A percentile compares a stretch with the other conserved stretches of the same genome.
These are phyloP conservation scores for Pisolithus microcarpus DNA, from an alignment of 768 basidiomycete genomes.

Conservation along the genomic window DNA sequence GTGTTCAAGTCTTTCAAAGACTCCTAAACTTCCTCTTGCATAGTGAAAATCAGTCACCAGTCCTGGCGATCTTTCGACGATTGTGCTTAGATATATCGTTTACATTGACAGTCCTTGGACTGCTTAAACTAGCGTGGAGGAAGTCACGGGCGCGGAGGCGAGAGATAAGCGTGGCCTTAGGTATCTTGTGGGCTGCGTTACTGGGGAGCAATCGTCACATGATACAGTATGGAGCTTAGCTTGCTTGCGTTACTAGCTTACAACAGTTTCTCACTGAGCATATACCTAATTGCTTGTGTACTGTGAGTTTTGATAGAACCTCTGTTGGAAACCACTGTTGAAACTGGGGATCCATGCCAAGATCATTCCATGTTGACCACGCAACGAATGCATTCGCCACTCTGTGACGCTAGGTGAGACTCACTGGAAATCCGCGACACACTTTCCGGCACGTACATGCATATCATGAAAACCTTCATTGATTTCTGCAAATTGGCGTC, in stretches of 20 bases:
- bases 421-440: background rate
- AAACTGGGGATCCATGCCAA: constrained; percentile 3
- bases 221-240: constrained; percentile 39
- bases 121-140: constrained; percentile 55
- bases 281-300: constrained; percentile 7
- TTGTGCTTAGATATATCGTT: constrained; percentile 77
- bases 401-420: constrained; percentile 31
- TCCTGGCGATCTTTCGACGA: constrained; percentile 61
- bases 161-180: constrained; percentile 61
- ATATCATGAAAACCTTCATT: constrained; percentile 91
- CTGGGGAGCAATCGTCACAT: constrained; percentile 47
- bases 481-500: constrained; percentile 64
- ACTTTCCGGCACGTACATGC: constrained; percentile 63
- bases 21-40: constrained; percentile 52
- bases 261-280: constrained; percentile 4
- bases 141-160: constrained; percentile 60
- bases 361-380: constrained; percentile 80
- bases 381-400: constrained; percentile 88
- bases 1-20: constrained; percentile 41
- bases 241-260: background rate
- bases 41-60: constrained; percentile 52
- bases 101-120: constrained; percentile 53
- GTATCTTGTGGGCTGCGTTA: constrained; percentile 64
- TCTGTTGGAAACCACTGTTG: background rate
- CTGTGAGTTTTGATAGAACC: background rate